Base-by-base conservation (phyloP, 1,139 yeast species). In the Debaryomycetaceae sp. region DNA sequence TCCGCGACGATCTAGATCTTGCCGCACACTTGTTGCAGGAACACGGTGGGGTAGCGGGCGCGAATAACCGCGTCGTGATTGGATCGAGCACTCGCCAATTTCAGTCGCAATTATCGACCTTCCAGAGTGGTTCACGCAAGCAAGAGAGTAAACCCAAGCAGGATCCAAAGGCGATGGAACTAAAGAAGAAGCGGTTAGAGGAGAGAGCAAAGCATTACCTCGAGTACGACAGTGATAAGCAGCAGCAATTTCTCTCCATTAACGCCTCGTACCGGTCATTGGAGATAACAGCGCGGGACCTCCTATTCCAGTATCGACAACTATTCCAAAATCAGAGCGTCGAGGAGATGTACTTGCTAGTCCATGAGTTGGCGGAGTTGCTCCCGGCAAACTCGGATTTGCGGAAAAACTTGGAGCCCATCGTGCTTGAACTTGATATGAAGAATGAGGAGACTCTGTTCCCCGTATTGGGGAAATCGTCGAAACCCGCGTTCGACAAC, bases 11-110 rank as follows among this genome's bases (percentile, higher is more conserved):
- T 34, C 58, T 86, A 37, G 97, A 86, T 43, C 60, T 90, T 30
- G 78, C 83, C 29, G 92, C 93, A 2, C 98, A 90, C 51, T 78
- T 85, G 77, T 58, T 85, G 30, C 73, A 75, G 39, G 90, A 80
- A 38, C 98, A 90, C 52, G 79, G 87, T 4, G 71, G 73, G 3
- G 40, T 40, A 16, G 67, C 73, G n/a, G 67, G 68, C 2, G 65
- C 63, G 29, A 60, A 58, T 24, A 59, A 55, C 20, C 44, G 62
- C 27, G 43, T 63, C 15, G 58, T 67, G 1, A 51, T 66, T 30
- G 73, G 73, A 2, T 53, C 65, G 2, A 50, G 64, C 10, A 41
- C 53, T 16, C 46, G 62, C 25, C 62, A 69, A 22, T 79, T 72
- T 45, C 81, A 76, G 30, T 74, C 85, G 1, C 85, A 76, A 42